These are phyloP conservation scores for Rhizopus arrhizus DNA, from an alignment of 371 early-diverging fungal genomes.

Conservation along the genomic window DNA sequence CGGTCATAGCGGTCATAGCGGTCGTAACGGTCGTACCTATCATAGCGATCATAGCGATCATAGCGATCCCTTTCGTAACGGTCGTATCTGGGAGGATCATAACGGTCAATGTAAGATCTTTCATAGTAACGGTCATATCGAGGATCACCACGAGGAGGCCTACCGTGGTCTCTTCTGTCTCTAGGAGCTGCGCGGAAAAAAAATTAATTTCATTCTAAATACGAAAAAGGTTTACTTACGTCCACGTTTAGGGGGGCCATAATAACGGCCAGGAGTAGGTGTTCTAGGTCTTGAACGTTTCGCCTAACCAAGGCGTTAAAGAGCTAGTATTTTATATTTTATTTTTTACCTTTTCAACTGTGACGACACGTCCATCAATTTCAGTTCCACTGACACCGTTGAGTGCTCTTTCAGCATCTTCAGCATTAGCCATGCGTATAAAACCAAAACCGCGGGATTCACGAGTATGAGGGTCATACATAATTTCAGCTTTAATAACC, in stretches of 20 bases:
- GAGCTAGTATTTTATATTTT: neutral
- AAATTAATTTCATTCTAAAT: neutral
- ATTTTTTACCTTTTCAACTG: slow-evolving; percentile 69
- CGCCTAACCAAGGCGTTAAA: slow-evolving; percentile 41
- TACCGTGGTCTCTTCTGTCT: slow-evolving; percentile 31
- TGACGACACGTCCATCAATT: slow-evolving; percentile 73
- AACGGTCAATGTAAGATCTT: slow-evolving; percentile 57
- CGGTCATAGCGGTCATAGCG: slow-evolving; percentile 64
- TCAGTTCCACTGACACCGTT: slow-evolving; percentile 65
- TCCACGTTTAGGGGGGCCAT: slow-evolving; percentile 76
- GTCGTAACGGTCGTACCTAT: slow-evolving; percentile 51
- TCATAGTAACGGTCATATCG: slow-evolving; percentile 57
- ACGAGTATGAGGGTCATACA: slow-evolving; percentile 81
- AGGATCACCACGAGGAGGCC: slow-evolving; percentile 42
- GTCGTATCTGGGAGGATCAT: slow-evolving; percentile 52
- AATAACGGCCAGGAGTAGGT: slow-evolving; percentile 88
- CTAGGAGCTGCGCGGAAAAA: slow-evolving; percentile 27
- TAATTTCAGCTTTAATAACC: slow-evolving; percentile 73
- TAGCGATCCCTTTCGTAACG: slow-evolving; percentile 60
- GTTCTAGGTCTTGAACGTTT: slow-evolving; percentile 75
- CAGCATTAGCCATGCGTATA: slow-evolving; percentile 72
- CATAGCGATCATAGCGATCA: slow-evolving; percentile 60
- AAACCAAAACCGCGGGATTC: slow-evolving; percentile 88
- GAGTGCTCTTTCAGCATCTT: slow-evolving; percentile 76
- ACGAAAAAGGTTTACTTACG: slow-evolving; percentile 19